Conservation (phyloP, 495 filamentous ascomycete species). For the Haplographium delicatum region DNA sequence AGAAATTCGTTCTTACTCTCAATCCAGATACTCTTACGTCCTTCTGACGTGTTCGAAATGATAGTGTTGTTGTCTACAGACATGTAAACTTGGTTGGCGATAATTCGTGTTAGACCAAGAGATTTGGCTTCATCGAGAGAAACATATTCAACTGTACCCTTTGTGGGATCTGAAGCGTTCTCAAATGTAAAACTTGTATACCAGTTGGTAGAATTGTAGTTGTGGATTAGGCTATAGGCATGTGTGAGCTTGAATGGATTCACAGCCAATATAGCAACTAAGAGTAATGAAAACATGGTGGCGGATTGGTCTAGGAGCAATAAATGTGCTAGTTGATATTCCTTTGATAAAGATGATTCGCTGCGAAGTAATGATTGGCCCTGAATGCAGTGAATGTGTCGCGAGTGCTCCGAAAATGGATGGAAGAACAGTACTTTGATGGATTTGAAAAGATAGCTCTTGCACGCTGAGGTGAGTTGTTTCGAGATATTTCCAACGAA, state of each 20-base stretch:
- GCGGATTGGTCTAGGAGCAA: too few relatives aligned
- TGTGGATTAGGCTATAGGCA: constrained; percentile 1
- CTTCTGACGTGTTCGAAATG: constrained; percentile 32
- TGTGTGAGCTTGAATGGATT: background rate
- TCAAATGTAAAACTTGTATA: constrained; percentile 24
- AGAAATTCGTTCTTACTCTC: constrained; percentile 60
- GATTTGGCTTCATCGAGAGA: constrained; percentile 41
- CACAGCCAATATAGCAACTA: background rate
- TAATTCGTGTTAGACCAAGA: constrained; percentile 44
- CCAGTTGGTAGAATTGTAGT: constrained; percentile 11
- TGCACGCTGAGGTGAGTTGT: too few relatives aligned
- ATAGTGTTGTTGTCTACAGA: constrained; percentile 45
- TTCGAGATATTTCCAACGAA: too few relatives aligned
- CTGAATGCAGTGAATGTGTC: too few relatives aligned
- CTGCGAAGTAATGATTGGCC: too few relatives aligned
- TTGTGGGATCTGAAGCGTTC: constrained; percentile 45
- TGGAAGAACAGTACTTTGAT: too few relatives aligned
- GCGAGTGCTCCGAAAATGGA: too few relatives aligned
- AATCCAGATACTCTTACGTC: constrained; percentile 63
- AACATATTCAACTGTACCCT: constrained; percentile 55
- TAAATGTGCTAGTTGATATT: too few relatives aligned
- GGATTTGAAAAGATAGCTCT: too few relatives aligned
- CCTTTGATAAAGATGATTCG: too few relatives aligned
- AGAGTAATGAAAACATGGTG: background rate
- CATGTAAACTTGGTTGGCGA: constrained; percentile 41